Percentiles rank a stretch among this genome's conserved stretches.
phyloP scores from a whole-genome alignment of 2,329 filamentous ascomycete species.

The Botrytis hyacinthi region DNA sequence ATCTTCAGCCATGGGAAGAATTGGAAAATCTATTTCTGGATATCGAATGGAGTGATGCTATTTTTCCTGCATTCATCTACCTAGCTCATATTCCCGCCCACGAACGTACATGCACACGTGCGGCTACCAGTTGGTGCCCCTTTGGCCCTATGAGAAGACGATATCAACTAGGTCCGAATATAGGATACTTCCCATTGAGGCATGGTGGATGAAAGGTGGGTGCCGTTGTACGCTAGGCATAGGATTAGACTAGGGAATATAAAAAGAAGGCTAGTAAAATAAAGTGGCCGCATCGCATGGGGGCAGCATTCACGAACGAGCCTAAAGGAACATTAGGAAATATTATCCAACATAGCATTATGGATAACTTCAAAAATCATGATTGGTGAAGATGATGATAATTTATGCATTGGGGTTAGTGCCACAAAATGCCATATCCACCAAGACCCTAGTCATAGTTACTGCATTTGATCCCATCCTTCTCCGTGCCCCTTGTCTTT shows the following conservation, averaged over 20 bases:
- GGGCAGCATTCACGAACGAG: conserved; percentile 10
- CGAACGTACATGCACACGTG: conserved; percentile 35
- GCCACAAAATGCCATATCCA: conserved; percentile 1
- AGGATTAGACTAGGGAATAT: conserved; percentile 5
- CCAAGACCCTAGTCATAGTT: neutral
- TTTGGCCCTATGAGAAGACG: conserved; percentile 22
- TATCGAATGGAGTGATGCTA: conserved; percentile 38
- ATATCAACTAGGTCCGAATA: conserved; percentile 17
- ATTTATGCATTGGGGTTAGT: conserved; percentile 5
- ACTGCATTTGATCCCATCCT: conserved; percentile 5
- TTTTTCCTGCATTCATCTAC: conserved; percentile 37
- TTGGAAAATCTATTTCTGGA: conserved; percentile 22
- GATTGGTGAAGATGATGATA: neutral
- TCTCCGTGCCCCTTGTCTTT: conserved; percentile 11
- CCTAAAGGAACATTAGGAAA: conserved; percentile 12
- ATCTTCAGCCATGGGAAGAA: conserved; percentile 20
- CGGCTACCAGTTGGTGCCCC: conserved; percentile 32
- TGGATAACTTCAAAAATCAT: neutral
- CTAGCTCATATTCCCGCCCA: conserved; percentile 36
- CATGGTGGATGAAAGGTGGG: conserved; percentile 9
- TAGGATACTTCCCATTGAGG: conserved; percentile 16
- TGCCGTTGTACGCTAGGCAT: neutral
- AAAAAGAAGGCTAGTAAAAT: conserved; percentile 3
- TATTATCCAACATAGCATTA: neutral
- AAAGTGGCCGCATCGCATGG: conserved; percentile 9